phyloP scores from a whole-genome alignment of 345 rosid genomes.

The Sisymbrium altissimum region DNA sequence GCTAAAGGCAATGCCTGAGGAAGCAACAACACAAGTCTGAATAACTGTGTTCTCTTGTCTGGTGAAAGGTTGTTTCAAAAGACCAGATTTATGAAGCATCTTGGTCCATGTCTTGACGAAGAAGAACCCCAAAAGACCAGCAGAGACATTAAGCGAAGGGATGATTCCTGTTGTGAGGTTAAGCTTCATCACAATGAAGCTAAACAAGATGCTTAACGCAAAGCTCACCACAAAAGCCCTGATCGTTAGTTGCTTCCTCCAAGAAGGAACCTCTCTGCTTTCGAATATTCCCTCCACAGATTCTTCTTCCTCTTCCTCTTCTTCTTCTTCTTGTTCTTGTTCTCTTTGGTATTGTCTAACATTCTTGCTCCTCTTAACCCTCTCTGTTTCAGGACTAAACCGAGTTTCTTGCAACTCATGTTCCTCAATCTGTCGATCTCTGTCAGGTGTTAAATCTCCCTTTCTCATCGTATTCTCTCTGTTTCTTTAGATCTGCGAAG shows the following conservation, averaged over 20 bases:
- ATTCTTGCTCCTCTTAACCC: conserved; percentile 1
- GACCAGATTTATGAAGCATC: conserved; percentile 45
- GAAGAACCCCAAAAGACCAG: conserved; percentile 67
- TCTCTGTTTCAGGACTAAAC: conserved; percentile 18
- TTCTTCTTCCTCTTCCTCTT: not conserved
- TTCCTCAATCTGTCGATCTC: conserved; percentile 24
- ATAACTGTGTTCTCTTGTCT: conserved; percentile 86
- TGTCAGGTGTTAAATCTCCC: conserved; percentile 24
- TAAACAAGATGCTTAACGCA: conserved; percentile 47
- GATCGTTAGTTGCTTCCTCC: conserved; percentile 59
- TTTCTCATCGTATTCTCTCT: conserved; percentile 10
- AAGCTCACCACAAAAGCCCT: conserved; percentile 65
- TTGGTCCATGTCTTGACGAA: conserved; percentile 62
- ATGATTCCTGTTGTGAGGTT: conserved; percentile 69
- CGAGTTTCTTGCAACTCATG: conserved; percentile 33
- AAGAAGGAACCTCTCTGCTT: conserved; percentile 44
- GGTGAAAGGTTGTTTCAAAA: conserved; percentile 71
- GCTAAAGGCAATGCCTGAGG: conserved; percentile 95
- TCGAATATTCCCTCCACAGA: conserved; percentile 54
- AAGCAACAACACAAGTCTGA: conserved; percentile 86
- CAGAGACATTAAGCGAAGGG: conserved; percentile 72
- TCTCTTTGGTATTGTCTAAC: conserved; percentile 19
- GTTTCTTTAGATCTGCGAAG: conserved; percentile 21
- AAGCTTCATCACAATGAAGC: conserved; percentile 65
- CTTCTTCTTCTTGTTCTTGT: conserved; percentile 1